These are phyloP conservation scores for Chloromonas sp. DNA, from an alignment of 163 green algal species.

Conservation along the genomic window DNA sequence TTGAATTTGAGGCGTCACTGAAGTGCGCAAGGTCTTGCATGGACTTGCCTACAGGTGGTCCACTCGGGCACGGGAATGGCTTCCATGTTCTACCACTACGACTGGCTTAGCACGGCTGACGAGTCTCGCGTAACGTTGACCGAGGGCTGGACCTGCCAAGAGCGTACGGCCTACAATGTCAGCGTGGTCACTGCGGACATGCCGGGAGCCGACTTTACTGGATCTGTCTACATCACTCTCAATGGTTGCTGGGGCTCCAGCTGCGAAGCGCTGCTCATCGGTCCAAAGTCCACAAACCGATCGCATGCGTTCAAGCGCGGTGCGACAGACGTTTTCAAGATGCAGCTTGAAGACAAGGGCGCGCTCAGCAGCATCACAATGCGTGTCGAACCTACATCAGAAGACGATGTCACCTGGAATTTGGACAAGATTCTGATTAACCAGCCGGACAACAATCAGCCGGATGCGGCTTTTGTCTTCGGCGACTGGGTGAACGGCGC, in stretches of 20 bases:
- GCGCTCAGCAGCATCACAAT: slow-evolving; percentile 1
- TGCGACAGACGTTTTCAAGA: slow-evolving; percentile 5
- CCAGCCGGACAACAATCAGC: background rate
- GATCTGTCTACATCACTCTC: slow-evolving; percentile 8
- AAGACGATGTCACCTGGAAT: slow-evolving; percentile 4
- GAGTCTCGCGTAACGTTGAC: background rate
- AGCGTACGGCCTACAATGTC: background rate
- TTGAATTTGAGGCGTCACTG: too few species aligned
- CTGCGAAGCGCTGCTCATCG: background rate
- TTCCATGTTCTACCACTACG: slow-evolving; percentile 13
- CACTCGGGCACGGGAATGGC: slow-evolving; percentile 2
- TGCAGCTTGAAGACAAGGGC: slow-evolving; percentile 6
- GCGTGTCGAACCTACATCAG: background rate
- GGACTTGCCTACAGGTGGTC: slow-evolving; percentile 1
- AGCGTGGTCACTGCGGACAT: background rate
- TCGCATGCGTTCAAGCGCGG: background rate
- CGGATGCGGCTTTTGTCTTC: background rate
- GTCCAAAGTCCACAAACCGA: background rate
- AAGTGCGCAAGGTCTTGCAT: too few species aligned
- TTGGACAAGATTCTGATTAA: background rate
- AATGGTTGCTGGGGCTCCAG: slow-evolving; percentile 1
- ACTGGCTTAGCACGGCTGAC: slow-evolving; percentile 6
- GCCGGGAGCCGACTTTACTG: slow-evolving; percentile 12
- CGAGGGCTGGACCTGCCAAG: slow-evolving; percentile 12
- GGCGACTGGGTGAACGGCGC: background rate